Percentiles rank a stretch among this genome's conserved stretches.
Conservation (phyloP, 2,329 filamentous ascomycete species). For the Pezizomycotina sp. region DNA sequence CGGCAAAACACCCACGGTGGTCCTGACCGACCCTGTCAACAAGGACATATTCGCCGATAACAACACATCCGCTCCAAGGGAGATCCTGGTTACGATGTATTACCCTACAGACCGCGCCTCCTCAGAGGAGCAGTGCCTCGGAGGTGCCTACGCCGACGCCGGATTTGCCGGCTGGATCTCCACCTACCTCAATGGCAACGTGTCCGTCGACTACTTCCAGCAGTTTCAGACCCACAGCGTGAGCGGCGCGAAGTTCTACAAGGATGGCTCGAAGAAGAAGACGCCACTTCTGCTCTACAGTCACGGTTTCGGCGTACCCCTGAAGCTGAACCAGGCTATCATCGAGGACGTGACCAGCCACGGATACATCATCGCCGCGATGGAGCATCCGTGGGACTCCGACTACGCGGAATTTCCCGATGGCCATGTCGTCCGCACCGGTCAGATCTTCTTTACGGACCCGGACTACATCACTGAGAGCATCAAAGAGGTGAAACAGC, state of each 20-base stretch:
- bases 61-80: neutral
- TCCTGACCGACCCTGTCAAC: slow-evolving; percentile 9
- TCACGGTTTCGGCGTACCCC: slow-evolving; percentile 2
- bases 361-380: slow-evolving; percentile 3
- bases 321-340: slow-evolving; percentile 6
- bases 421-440: slow-evolving; percentile 1
- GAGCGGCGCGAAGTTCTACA: slow-evolving; percentile 1
- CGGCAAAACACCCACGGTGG: slow-evolving; percentile 6
- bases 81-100: slow-evolving; percentile 8
- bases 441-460: too few species aligned
- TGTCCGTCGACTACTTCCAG: slow-evolving; percentile 7
- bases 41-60: slow-evolving; percentile 9
- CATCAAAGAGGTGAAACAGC: slow-evolving; percentile 2
- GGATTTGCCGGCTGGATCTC: slow-evolving; percentile 9
- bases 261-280: too few species aligned
- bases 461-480: slow-evolving; percentile 5
- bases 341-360: slow-evolving; percentile 7
- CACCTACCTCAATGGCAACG: slow-evolving; percentile 4
- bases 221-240: slow-evolving; percentile 4
- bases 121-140: neutral
- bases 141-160: slow-evolving; percentile 7
- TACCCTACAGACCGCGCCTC: slow-evolving; percentile 6
- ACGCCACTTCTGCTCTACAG: slow-evolving; percentile 2
- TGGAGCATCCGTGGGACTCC: slow-evolving; percentile 5
- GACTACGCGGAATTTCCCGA: slow-evolving; percentile 7